phyloP scores from a whole-genome alignment of 441 rosid genomes.

The Populus hybrid region DNA sequence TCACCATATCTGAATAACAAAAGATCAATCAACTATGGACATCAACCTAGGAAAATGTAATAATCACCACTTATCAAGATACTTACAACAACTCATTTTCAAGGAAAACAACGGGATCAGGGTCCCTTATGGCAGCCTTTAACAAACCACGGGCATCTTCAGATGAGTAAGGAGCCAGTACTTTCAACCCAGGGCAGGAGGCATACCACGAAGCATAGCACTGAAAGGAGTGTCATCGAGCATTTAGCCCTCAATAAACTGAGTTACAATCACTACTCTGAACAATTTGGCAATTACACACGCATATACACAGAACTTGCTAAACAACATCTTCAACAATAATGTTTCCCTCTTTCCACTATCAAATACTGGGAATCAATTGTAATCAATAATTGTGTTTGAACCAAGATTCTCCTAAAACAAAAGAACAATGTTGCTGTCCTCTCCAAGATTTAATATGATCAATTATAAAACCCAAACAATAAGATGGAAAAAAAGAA shows the following conservation, averaged over 20 bases:
- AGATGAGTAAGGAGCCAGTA: constrained; percentile 74
- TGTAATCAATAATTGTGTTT: neutral
- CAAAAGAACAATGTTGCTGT: neutral
- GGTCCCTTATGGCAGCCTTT: constrained; percentile 97
- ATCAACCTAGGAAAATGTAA: neutral
- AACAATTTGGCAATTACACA: neutral
- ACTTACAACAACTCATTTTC: constrained; percentile 90
- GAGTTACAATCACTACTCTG: neutral
- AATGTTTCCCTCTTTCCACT: neutral
- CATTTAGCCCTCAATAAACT: neutral
- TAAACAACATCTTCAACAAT: neutral
- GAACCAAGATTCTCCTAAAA: neutral
- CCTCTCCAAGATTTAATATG: neutral
- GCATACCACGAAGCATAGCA: constrained; percentile 94
- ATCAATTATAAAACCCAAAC: neutral
- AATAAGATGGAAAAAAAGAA: neutral
- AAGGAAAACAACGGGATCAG: constrained; percentile 95
- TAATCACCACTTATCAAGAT: constrained; percentile 8
- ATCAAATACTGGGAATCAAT: neutral
- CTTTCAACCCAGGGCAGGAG: constrained; percentile 89
- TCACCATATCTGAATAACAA: constrained; percentile 71
- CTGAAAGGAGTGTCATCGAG: constrained; percentile 36
- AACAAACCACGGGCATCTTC: constrained; percentile 95
- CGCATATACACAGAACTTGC: neutral
- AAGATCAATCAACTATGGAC: constrained; percentile 8